phyloP scores from a whole-genome alignment of 2,329 filamentous ascomycete species.

The Leptographium lundbergii region DNA sequence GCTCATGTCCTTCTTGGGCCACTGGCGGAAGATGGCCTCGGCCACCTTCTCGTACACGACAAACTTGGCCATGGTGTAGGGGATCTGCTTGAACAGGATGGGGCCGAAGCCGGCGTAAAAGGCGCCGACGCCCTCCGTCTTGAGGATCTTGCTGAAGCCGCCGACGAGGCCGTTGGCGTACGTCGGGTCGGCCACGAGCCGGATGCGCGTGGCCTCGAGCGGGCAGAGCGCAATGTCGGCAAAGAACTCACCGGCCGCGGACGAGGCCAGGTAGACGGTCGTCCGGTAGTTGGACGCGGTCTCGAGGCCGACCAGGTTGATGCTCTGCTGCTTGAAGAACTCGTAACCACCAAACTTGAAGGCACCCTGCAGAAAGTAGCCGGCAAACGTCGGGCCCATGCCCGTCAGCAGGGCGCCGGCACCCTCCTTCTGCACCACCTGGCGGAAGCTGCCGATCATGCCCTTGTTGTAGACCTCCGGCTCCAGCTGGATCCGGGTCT shows the following conservation, averaged over 20 bases:
- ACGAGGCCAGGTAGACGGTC: constrained; percentile 56
- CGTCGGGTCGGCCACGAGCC: constrained; percentile 66
- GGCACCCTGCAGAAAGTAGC: constrained; percentile 76
- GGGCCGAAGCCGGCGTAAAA: constrained; percentile 78
- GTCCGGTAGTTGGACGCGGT: constrained; percentile 58
- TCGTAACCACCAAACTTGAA: constrained; percentile 85
- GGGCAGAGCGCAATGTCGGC: constrained; percentile 68
- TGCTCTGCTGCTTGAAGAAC: constrained; percentile 77
- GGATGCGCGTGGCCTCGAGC: constrained; percentile 74
- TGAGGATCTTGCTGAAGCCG: constrained; percentile 63
- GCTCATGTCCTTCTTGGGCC: constrained; percentile 57
- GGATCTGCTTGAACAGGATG: constrained; percentile 69
- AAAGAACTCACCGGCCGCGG: constrained; percentile 46
- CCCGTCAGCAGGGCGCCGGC: constrained; percentile 66
- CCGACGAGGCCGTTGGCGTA: constrained; percentile 61
- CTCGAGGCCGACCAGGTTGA: constrained; percentile 60
- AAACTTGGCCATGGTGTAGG: constrained; percentile 83
- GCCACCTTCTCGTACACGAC: constrained; percentile 75
- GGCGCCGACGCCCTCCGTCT: constrained; percentile 59
- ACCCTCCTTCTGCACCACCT: constrained; percentile 64
- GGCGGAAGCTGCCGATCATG: constrained; percentile 64
- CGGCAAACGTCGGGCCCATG: constrained; percentile 63
- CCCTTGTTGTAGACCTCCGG: constrained; percentile 69
- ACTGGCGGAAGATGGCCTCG: constrained; percentile 48
- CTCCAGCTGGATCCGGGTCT: constrained; percentile 79